Evolutionary conservation across 495 filamentous ascomycete species (phyloP).

Genomic region (Trichoderma parareesei): DNA sequence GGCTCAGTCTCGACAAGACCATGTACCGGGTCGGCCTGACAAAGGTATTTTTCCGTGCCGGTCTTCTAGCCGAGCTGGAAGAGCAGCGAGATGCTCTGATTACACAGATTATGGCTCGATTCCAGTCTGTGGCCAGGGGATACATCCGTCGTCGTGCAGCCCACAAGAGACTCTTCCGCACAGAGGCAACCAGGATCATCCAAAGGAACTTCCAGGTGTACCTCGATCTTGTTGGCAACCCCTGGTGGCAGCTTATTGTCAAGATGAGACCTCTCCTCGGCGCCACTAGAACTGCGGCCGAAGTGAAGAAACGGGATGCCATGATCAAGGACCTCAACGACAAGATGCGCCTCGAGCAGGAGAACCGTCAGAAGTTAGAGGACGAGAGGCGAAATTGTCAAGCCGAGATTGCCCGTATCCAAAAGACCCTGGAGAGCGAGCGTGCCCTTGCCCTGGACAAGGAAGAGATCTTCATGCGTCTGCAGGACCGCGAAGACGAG

Average conservation of each 20-base stretch:
- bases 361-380: conserved; percentile 72
- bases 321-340: conserved; percentile 78
- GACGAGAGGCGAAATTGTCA: conserved; percentile 87
- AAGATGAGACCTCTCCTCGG: conserved; percentile 92
- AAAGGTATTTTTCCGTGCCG: conserved; percentile 97
- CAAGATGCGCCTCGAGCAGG: conserved; percentile 69
- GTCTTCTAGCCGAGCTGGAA: conserved; percentile 93
- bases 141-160: conserved; percentile 81
- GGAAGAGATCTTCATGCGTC: conserved; percentile 92
- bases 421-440: conserved; percentile 91
- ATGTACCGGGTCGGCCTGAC: conserved; percentile 91
- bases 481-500: conserved; percentile 84
- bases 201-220: conserved; percentile 90
- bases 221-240: conserved; percentile 76
- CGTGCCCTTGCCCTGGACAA: conserved; percentile 91
- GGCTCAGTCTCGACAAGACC: conserved; percentile 71
- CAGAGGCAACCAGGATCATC: conserved; percentile 90
- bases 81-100: conserved; percentile 90
- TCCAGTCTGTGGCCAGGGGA: conserved; percentile 85
- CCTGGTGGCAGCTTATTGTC: conserved; percentile 96
- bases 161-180: conserved; percentile 85
- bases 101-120: conserved; percentile 83
- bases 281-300: conserved; percentile 77
- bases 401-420: conserved; percentile 76
- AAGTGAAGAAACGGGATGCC: conserved; percentile 91